A percentile compares a stretch with the other conserved stretches of the same genome.
Evolutionary conservation across 1,284 basidiomycete species (phyloP).

Genomic region (Neolentinus lepideus): DNA sequence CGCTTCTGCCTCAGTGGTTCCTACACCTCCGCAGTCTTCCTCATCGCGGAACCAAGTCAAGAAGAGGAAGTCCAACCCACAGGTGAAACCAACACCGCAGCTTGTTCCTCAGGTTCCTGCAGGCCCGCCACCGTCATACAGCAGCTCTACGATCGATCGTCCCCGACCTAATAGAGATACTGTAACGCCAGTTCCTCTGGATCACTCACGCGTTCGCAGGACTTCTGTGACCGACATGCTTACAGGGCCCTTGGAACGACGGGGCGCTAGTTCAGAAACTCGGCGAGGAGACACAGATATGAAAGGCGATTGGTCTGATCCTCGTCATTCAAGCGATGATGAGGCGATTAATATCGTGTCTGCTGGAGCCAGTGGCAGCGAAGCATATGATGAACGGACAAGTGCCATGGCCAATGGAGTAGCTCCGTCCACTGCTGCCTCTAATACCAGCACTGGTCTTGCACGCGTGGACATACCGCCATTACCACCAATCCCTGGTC

Average conservation of each 20-base stretch:
- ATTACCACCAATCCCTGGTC: constrained; percentile 11
- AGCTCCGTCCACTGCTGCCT: constrained; percentile 18
- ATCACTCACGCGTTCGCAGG: constrained; percentile 34
- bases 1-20: constrained; percentile 17
- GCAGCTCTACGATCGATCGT: constrained; percentile 23
- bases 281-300: constrained; percentile 31
- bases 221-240: constrained; percentile 58
- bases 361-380: constrained; percentile 70
- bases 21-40: constrained; percentile 10
- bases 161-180: neutral
- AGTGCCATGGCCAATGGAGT: constrained; percentile 41
- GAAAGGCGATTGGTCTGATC: constrained; percentile 60
- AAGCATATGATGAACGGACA: constrained; percentile 73
- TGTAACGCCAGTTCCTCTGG: constrained; percentile 20
- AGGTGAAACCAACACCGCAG: constrained; percentile 4
- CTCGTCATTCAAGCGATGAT: constrained; percentile 57
- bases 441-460: constrained; percentile 3
- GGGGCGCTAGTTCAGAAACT: constrained; percentile 17
- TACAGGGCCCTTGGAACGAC: constrained; percentile 29
- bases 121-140: constrained; percentile 53
- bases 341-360: constrained; percentile 77
- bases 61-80: constrained; percentile 17
- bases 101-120: constrained; percentile 26
- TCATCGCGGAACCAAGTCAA: constrained; percentile 7
- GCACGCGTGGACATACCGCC: constrained; percentile 17